phyloP scores from a whole-genome alignment of 2,329 filamentous ascomycete genomes.

The Xylariaceae sp. region DNA sequence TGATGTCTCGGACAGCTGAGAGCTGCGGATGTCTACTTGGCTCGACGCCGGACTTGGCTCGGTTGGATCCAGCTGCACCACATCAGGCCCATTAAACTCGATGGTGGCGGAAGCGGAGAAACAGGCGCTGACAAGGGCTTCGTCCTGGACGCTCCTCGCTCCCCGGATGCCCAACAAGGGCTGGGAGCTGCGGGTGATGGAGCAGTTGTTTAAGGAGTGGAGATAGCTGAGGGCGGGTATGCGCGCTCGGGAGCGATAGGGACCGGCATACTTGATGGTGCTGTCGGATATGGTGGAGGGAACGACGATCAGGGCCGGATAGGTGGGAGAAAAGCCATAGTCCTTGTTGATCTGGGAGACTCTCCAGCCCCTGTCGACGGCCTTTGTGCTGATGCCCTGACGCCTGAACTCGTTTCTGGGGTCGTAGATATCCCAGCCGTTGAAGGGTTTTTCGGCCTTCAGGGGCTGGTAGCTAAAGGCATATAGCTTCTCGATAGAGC shows the following conservation, averaged over 20 bases:
- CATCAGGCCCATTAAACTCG: constrained; percentile 37
- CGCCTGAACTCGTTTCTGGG: constrained; percentile 80
- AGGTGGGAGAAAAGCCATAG: constrained; percentile 89
- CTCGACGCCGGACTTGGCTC: constrained; percentile 47
- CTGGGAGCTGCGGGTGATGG: constrained; percentile 92
- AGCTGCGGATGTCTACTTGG: constrained; percentile 46
- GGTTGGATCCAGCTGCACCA: constrained; percentile 29
- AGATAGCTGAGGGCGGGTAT: constrained; percentile 91
- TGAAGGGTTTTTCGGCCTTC: constrained; percentile 67
- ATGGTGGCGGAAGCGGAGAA: constrained; percentile 68
- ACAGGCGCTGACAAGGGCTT: constrained; percentile 87
- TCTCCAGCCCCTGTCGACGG: constrained; percentile 78
- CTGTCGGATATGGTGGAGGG: constrained; percentile 94
- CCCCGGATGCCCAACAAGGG: constrained; percentile 81
- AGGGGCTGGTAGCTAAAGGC: constrained; percentile 83
- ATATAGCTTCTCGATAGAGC: constrained; percentile 82
- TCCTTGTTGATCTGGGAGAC: constrained; percentile 87
- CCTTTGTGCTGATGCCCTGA: constrained; percentile 82
- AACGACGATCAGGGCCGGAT: constrained; percentile 80
- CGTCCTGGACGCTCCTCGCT: constrained; percentile 92
- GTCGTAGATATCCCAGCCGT: constrained; percentile 85
- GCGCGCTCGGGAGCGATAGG: constrained; percentile 82
- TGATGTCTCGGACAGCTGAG: constrained; percentile 48
- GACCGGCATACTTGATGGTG: constrained; percentile 86
- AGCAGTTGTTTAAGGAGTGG: constrained; percentile 96